Base-by-base conservation (phyloP, 306 rosid species). In the Abrus precatorius region DNA sequence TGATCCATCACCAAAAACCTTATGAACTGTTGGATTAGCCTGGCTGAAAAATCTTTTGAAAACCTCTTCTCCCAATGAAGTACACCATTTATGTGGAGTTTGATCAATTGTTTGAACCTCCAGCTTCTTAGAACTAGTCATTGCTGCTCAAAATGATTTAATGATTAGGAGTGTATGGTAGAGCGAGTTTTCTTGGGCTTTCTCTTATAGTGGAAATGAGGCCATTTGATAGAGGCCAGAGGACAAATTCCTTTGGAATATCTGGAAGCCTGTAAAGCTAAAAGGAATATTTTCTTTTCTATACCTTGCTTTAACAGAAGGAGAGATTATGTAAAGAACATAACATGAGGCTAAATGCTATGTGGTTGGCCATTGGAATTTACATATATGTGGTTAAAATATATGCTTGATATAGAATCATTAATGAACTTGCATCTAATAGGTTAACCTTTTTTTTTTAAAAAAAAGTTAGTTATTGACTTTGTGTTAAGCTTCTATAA, bases 1-100 rank as follows among this genome's bases (percentile, higher is more conserved):
- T 30, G 97, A 95, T 9, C 91, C 97, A 74, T 87, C 92, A 33
- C 91, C 91, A 85, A 95, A 93, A 62, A 85, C 84, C 86, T 86
- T 92, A 8, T 86, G 86, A 56, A 79, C 70, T 54, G 81, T 76
- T 56, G 94, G 83, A 81, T 80, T 90, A 64, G 56, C 84, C 68
- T 87, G 91, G 60, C 66, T 76, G 85, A 88, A 41, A 57, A 92
- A 90, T 72, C 78, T 90, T 30, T 84, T 90, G 79, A 92, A 90
- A 61, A 85, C 90, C 5, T 91, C 99, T 77, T 92, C 97, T 83
- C 90, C 91, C 29, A 93, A 77, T 5, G 94, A 75, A 74, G 83
- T 81, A 56, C 92, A 77, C 99, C 97, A 92, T 89, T 87, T 90
- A 69, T 85, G 84, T 56, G 86, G 82, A 54, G 82, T 82, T 38